Percentiles rank a stretch among this genome's conserved stretches.
Evolutionary conservation across 345 rosid genomes (phyloP).

Genomic region (Salix caprea): DNA sequence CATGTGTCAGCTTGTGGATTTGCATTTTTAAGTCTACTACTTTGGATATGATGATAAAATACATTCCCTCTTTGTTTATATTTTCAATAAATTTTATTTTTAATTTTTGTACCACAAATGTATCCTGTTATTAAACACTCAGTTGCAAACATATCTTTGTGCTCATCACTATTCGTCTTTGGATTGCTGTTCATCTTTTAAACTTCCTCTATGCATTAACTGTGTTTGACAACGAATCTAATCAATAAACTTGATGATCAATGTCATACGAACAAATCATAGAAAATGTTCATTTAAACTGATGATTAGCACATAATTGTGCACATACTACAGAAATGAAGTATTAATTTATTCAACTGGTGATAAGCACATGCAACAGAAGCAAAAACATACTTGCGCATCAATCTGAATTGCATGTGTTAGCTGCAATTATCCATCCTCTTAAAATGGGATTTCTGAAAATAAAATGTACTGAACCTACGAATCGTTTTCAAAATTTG

Average conservation of each 20-base stretch:
- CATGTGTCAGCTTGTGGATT: slow-evolving; percentile 5
- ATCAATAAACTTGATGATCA: no score
- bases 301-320: neutral
- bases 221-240: no score
- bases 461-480: neutral
- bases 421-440: neutral
- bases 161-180: neutral
- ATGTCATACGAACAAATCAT: neutral
- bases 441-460: neutral
- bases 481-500: neutral
- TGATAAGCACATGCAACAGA: neutral
- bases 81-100: neutral
- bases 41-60: slow-evolving; percentile 9
- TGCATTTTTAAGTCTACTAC: neutral
- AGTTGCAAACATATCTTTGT: neutral
- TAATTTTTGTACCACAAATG: slow-evolving; percentile 1
- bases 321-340: neutral
- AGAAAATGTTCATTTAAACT: no score
- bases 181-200: neutral
- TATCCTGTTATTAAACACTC: slow-evolving; percentile 14
- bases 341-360: neutral
- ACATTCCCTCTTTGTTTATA: neutral
- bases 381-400: neutral
- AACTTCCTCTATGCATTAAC: neutral
- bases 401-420: neutral